These are phyloP conservation scores for Mimosa bimucronata DNA, from an alignment of 306 rosid genomes.

Conservation along the genomic window DNA sequence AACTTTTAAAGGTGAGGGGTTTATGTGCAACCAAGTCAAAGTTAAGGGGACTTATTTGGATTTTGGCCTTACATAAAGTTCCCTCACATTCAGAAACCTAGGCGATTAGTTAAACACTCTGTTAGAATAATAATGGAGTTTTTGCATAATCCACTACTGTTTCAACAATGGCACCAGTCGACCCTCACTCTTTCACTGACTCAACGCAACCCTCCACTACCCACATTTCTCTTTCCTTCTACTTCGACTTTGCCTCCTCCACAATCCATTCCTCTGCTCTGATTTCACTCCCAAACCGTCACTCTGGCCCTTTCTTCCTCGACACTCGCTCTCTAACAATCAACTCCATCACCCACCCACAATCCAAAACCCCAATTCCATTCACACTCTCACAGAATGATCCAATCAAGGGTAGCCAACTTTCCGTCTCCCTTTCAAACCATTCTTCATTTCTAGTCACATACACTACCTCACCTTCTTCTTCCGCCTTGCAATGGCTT, in stretches of 20 bases:
- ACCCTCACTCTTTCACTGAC: conserved; percentile 92
- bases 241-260: conserved; percentile 68
- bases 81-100: too few relatives aligned
- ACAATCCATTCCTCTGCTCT: conserved; percentile 69
- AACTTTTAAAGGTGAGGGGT: too few relatives aligned
- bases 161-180: conserved; percentile 72
- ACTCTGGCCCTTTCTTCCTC: conserved; percentile 70
- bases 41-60: too few relatives aligned
- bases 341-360: conserved; percentile 55
- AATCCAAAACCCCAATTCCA: conserved; percentile 46
- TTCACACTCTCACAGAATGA: conserved; percentile 55
- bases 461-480: conserved; percentile 68
- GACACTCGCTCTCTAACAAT: conserved; percentile 74
- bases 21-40: too few relatives aligned
- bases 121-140: background rate
- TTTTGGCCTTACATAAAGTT: too few relatives aligned
- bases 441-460: conserved; percentile 56
- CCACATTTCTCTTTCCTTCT: conserved; percentile 64
- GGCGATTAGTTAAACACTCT: too few relatives aligned
- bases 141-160: background rate
- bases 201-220: conserved; percentile 58
- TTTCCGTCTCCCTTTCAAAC: conserved; percentile 58
- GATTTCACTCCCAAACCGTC: conserved; percentile 53
- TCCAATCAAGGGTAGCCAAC: conserved; percentile 65
- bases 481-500: conserved; percentile 95